Evolutionary conservation across 306 rosid species (phyloP).

Genomic region (Begonia loranthoides): DNA sequence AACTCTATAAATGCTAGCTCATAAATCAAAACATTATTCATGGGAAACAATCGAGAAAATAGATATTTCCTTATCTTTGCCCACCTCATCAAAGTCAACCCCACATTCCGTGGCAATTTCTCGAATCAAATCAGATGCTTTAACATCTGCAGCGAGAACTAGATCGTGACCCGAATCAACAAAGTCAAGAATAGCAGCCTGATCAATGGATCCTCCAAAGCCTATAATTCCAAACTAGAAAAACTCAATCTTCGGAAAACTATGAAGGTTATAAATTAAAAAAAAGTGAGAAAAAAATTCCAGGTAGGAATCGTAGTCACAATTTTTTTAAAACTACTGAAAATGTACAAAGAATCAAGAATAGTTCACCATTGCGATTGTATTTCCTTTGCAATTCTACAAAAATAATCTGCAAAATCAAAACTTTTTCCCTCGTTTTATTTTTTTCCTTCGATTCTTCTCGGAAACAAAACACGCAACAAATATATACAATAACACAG

Average conservation of each 20-base stretch:
- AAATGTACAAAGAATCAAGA: too few species aligned
- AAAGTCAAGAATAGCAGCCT: conserved; percentile 70
- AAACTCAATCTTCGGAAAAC: neutral
- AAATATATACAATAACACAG: neutral
- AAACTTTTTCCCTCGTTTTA: too few species aligned
- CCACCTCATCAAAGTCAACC: conserved; percentile 95
- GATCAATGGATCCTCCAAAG: conserved; percentile 80
- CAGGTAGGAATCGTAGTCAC: too few species aligned
- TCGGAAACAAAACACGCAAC: neutral
- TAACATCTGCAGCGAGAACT: conserved; percentile 57
- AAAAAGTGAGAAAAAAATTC: neutral
- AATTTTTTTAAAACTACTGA: too few species aligned
- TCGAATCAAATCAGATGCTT: conserved; percentile 79
- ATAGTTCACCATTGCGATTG: too few species aligned
- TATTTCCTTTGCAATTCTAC: too few species aligned
- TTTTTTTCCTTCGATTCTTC: neutral
- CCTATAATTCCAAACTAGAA: conserved; percentile 28
- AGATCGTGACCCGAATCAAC: conserved; percentile 97
- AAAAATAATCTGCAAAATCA: too few species aligned
- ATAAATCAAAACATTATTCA: neutral
- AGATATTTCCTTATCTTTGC: conserved; percentile 1
- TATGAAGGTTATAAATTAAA: neutral
- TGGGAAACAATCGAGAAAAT: neutral
- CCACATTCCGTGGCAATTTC: conserved; percentile 82
- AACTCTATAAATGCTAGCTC: neutral